These are phyloP conservation scores for Coniochaeta pulveracea DNA, from an alignment of 2,329 filamentous ascomycete species.

Conservation along the genomic window DNA sequence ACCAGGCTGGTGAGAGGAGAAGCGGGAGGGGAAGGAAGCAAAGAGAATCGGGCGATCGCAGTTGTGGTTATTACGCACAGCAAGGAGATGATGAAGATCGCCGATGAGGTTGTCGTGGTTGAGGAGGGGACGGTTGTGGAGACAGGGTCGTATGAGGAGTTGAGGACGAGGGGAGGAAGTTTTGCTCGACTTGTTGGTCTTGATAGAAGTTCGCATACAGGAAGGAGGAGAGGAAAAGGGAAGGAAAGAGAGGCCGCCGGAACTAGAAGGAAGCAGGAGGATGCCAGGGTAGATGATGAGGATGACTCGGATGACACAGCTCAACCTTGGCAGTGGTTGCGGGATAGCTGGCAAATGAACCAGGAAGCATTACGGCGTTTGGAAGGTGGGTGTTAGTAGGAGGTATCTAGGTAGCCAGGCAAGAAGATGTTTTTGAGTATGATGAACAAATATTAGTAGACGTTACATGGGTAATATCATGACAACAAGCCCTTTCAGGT, in stretches of 20 bases:
- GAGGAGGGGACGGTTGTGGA: constrained; percentile 57
- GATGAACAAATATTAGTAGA: too few species aligned
- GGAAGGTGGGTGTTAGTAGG: too few species aligned
- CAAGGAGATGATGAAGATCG: constrained; percentile 75
- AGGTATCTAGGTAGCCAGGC: too few species aligned
- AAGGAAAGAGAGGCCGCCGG: not conserved
- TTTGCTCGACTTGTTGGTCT: constrained; percentile 39
- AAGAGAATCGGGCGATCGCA: constrained; percentile 36
- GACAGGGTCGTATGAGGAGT: constrained; percentile 51
- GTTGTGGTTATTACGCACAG: constrained; percentile 77
- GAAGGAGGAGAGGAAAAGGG: not conserved
- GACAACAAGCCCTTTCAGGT: constrained; percentile 3
- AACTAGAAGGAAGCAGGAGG: constrained; percentile 1
- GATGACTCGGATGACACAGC: not conserved
- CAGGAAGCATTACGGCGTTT: constrained; percentile 8
- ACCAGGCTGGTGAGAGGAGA: constrained; percentile 33
- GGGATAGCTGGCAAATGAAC: not conserved
- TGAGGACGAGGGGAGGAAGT: constrained; percentile 33
- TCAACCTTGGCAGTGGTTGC: not conserved
- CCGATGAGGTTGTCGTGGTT: constrained; percentile 62
- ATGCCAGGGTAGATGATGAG: not conserved
- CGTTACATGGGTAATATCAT: too few species aligned
- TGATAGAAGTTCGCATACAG: not conserved
- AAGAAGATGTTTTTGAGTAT: too few species aligned
- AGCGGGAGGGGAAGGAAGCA: constrained; percentile 6